Conservation (phyloP, 331 rosid species). For the Saraca asoca region DNA sequence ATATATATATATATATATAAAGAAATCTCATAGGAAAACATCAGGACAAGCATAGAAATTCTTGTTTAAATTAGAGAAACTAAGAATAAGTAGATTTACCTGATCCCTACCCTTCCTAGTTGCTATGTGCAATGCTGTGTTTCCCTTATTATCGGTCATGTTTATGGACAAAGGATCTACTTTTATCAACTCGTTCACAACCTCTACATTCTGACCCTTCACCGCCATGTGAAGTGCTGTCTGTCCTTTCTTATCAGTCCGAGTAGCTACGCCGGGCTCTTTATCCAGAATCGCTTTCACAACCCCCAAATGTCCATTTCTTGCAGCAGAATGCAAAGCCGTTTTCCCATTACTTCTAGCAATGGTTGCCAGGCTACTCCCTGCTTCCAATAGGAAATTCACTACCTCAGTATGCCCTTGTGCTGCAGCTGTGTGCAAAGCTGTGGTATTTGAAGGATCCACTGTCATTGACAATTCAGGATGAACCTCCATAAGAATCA, state of each 20-base stretch:
- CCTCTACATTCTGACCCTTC: conserved; percentile 78
- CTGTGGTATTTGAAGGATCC: conserved; percentile 76
- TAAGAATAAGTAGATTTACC: conserved; percentile 45
- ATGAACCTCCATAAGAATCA: conserved; percentile 68
- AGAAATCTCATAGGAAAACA: too few relatives aligned
- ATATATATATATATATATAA: too few relatives aligned
- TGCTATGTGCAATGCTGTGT: conserved; percentile 82
- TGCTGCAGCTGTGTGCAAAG: conserved; percentile 78
- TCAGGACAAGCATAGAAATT: neutral
- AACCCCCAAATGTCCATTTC: conserved; percentile 84
- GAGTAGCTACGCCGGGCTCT: conserved; percentile 57
- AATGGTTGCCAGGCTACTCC: conserved; percentile 68
- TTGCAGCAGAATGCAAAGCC: conserved; percentile 86
- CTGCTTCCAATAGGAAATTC: conserved; percentile 45
- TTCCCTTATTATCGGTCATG: conserved; percentile 78
- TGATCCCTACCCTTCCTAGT: conserved; percentile 76
- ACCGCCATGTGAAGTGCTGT: conserved; percentile 98
- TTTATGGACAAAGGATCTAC: conserved; percentile 60
- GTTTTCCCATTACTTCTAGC: conserved; percentile 93
- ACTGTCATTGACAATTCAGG: conserved; percentile 71
- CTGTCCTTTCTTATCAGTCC: conserved; percentile 93
- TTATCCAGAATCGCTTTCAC: conserved; percentile 56
- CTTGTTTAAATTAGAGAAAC: conserved; percentile 4
- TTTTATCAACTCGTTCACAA: conserved; percentile 67
- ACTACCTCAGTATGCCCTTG: conserved; percentile 54